phyloP scores from a whole-genome alignment of 2,329 filamentous ascomycete species.

The Fonsecaea multimorphosa region DNA sequence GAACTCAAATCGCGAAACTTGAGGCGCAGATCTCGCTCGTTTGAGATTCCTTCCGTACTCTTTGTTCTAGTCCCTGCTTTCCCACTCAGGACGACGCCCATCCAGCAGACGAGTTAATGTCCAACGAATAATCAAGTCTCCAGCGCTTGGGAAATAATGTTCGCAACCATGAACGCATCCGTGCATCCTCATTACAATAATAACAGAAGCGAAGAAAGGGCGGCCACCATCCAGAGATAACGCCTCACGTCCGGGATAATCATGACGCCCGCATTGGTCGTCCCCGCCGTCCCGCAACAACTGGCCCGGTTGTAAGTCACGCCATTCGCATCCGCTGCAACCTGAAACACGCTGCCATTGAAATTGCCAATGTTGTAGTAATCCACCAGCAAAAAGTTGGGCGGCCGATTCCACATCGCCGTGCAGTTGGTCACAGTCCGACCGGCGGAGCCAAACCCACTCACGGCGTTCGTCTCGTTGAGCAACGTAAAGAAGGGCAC shows the following conservation, averaged over 20 bases:
- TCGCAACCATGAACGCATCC: background rate
- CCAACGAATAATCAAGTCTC: background rate
- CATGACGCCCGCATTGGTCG: background rate
- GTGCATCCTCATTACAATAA: background rate
- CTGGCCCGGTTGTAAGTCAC: conserved; percentile 66
- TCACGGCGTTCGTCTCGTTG: conserved; percentile 73
- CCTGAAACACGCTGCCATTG: conserved; percentile 77
- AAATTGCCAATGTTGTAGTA: conserved; percentile 77
- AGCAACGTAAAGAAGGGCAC: conserved; percentile 74
- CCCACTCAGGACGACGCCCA: background rate
- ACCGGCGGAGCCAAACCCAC: conserved; percentile 71
- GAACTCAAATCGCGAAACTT: background rate
- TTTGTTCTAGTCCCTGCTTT: background rate
- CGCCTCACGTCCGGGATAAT: background rate
- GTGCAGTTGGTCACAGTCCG: conserved; percentile 68
- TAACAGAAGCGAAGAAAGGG: background rate
- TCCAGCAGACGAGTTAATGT: too few species aligned
- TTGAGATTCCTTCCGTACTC: background rate
- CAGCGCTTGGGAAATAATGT: background rate
- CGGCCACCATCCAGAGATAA: background rate
- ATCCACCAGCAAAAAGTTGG: conserved; percentile 81
- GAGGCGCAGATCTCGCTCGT: background rate
- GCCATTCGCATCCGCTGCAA: conserved; percentile 72
- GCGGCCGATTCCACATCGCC: conserved; percentile 69
- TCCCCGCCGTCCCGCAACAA: conserved; percentile 43